Conservation (phyloP, 2,329 filamentous ascomycete genomes). For the Fusarium algeriense region DNA sequence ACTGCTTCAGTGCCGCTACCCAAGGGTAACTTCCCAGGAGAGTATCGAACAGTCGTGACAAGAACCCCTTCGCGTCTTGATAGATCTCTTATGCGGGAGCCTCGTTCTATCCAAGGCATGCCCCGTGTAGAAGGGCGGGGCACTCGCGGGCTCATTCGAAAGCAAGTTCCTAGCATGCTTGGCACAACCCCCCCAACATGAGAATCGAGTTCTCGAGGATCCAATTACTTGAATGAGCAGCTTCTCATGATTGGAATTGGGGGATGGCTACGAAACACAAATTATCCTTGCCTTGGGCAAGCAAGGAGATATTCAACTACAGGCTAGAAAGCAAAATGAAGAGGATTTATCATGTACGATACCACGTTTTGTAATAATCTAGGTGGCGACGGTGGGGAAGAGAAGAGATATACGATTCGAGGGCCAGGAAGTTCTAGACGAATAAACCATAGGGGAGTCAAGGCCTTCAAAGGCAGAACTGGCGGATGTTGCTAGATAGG, state of each 20-base stretch:
- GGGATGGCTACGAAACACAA: neutral
- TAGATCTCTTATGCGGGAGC: constrained; percentile 88
- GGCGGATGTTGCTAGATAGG: constrained; percentile 1
- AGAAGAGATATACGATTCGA: constrained; percentile 29
- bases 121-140: constrained; percentile 71
- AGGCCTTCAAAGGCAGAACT: neutral
- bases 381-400: constrained; percentile 27
- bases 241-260: neutral
- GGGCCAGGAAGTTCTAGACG: constrained; percentile 14
- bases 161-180: constrained; percentile 66
- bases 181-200: constrained; percentile 57
- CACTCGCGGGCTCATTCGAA: constrained; percentile 63
- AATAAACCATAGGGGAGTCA: constrained; percentile 7
- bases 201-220: constrained; percentile 18
- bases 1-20: constrained; percentile 71
- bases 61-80: constrained; percentile 87
- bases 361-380: constrained; percentile 46
- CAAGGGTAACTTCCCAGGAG: constrained; percentile 71
- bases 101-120: constrained; percentile 88
- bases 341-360: constrained; percentile 43
- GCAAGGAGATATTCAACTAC: constrained; percentile 8
- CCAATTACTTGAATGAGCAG: constrained; percentile 11
- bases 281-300: constrained; percentile 2
- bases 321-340: constrained; percentile 22
- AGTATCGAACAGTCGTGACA: constrained; percentile 71